Base-by-base conservation (phyloP, 2,329 filamentous ascomycete species). In the Gyromitra esculenta region DNA sequence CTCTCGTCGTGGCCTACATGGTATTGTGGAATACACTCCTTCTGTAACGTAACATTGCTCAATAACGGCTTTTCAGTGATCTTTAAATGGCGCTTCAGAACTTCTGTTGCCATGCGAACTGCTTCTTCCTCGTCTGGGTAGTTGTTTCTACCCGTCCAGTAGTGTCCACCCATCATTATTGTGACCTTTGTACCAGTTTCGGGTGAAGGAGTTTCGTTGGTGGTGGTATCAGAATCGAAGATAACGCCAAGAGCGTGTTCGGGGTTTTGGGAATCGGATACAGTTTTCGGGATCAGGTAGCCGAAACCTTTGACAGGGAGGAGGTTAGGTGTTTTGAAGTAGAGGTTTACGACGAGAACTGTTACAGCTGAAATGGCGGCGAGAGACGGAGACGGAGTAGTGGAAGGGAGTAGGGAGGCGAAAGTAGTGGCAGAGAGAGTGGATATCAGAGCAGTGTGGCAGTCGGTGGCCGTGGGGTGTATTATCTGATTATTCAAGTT, bases 91-190 rank as follows among this genome's bases (percentile, higher is more conserved):
- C 93, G 88, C 77, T 87, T 84, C 1, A 97, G 85, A 5, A 96
- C 85, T 1, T 86, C 84, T 77, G 88, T 88, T 43, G 94, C 93
- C 87, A 95, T 91, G 5, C 84, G 82, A 35, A 92, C 85, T 15
- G 89, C 93, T 79, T 92, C 87, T 13, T 90, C 86, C 77, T 90
- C 87, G 0, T 93, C 94, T 73, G 88, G 89, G 50, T 85, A 84
- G 1, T 83, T 81, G 59, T 79, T 81, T 85, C 87, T 89, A 74
- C 85, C 87, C 82, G 93, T 87, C 93, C 93, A 98, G 88, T 92
- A 93, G 84, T 97, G 94, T 0, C 96, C 96, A 75, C 96, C 96
- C 73, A 99, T 86, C 90, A 99, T 97, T 80, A 98, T 92, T 15
- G 95, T 97, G 68, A 98, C 84, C 83, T 97, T 97, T 13, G 93